Conservation (phyloP, 2,329 filamentous ascomycete species). For the Neopestalotiopsis sp. region DNA sequence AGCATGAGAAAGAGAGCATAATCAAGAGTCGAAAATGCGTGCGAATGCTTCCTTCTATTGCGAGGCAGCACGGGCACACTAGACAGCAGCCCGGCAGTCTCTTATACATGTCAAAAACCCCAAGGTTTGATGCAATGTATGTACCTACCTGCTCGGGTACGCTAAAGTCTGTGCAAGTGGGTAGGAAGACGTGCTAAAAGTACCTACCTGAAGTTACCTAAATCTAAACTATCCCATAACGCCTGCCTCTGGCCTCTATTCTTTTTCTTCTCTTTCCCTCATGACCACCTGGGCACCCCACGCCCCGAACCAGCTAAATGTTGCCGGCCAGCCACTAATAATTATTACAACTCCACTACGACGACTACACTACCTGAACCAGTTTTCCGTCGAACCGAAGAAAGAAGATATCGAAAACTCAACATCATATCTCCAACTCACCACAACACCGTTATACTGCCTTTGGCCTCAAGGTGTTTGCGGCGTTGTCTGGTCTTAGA, state of each 20-base stretch:
- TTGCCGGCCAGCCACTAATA: too few species aligned
- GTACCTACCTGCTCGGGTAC: neutral
- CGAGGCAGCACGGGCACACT: too few species aligned
- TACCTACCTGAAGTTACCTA: neutral
- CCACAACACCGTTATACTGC: neutral
- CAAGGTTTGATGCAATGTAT: neutral
- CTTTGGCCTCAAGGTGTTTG: neutral
- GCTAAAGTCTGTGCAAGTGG: neutral
- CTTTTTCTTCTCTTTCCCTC: neutral
- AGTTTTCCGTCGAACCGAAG: neutral
- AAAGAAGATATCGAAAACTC: neutral
- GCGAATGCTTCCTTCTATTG: too few species aligned
- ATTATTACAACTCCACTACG: too few species aligned
- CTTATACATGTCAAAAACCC: too few species aligned
- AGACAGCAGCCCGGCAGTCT: too few species aligned
- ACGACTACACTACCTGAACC: neutral
- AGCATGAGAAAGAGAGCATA: too few species aligned
- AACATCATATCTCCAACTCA: neutral
- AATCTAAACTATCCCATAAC: neutral
- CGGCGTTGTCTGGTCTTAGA: neutral
- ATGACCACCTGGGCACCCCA: neutral
- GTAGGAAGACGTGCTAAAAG: neutral
- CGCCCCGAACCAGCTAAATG: neutral
- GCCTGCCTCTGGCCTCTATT: neutral
- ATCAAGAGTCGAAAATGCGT: too few species aligned